A percentile compares a stretch with the other conserved stretches of the same genome.
Conservation (phyloP, 2,329 filamentous ascomycete species). For the Colletotrichum sublineola region DNA sequence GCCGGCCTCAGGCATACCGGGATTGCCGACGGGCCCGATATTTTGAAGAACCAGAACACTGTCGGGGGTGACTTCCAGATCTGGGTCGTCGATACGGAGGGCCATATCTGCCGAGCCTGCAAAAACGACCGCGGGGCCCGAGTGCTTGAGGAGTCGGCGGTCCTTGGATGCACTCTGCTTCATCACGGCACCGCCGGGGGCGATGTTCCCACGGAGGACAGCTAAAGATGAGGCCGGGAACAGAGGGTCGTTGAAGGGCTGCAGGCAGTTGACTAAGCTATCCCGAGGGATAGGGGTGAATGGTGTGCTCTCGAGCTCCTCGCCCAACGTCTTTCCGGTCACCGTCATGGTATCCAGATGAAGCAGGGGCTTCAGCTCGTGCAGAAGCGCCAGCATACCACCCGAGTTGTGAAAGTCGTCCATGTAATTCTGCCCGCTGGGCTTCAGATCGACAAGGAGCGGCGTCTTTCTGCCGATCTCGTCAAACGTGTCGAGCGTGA, state of each 20-base stretch:
- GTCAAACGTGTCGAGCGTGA: conserved; percentile 85
- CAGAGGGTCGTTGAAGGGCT: conserved; percentile 73
- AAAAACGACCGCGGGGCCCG: conserved; percentile 72
- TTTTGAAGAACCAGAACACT: conserved; percentile 86
- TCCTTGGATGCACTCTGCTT: conserved; percentile 92
- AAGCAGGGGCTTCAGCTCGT: conserved; percentile 81
- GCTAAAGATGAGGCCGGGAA: conserved; percentile 84
- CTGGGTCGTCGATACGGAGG: conserved; percentile 67
- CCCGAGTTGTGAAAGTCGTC: conserved; percentile 91
- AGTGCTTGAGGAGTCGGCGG: conserved; percentile 64
- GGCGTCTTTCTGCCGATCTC: conserved; percentile 82
- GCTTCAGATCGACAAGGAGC: conserved; percentile 87
- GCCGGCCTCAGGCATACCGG: conserved; percentile 91
- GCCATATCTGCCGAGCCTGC: conserved; percentile 82
- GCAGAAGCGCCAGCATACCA: conserved; percentile 85
- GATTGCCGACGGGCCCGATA: conserved; percentile 90
- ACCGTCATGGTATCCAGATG: conserved; percentile 83
- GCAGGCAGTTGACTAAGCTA: conserved; percentile 65
- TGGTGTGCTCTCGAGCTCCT: conserved; percentile 80
- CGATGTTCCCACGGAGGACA: conserved; percentile 86
- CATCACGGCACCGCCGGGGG: conserved; percentile 85
- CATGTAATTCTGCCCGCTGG: conserved; percentile 89
- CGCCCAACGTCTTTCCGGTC: conserved; percentile 85
- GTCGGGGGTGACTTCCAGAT: conserved; percentile 71
- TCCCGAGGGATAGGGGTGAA: conserved; percentile 62